Evolutionary conservation across 2,329 filamentous ascomycete species (phyloP).

Genomic region (Scedosporium apiospermum): DNA sequence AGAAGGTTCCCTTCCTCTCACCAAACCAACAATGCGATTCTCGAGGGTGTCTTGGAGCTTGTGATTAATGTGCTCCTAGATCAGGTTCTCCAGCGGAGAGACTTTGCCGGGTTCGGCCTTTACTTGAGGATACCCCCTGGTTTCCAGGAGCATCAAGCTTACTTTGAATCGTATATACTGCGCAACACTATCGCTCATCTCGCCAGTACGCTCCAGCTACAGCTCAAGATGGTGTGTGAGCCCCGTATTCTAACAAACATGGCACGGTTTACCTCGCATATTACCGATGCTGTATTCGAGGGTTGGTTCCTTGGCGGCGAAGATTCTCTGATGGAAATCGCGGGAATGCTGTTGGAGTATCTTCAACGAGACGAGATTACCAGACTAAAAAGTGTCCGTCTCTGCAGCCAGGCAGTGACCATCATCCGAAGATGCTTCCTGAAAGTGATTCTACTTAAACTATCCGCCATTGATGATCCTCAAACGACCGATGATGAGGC

Average conservation of each 20-base stretch:
- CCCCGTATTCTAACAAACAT: slow-evolving; percentile 81
- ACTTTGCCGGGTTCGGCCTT: slow-evolving; percentile 79
- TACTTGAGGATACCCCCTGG: slow-evolving; percentile 85
- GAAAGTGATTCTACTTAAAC: slow-evolving; percentile 65
- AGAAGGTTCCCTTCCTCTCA: slow-evolving; percentile 37
- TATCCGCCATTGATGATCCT: slow-evolving; percentile 72
- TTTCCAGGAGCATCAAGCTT: slow-evolving; percentile 88
- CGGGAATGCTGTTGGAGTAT: slow-evolving; percentile 77
- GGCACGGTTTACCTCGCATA: slow-evolving; percentile 67
- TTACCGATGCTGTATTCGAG: slow-evolving; percentile 86
- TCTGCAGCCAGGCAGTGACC: slow-evolving; percentile 76
- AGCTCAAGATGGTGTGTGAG: slow-evolving; percentile 66
- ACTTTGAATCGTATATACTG: slow-evolving; percentile 86
- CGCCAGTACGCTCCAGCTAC: slow-evolving; percentile 57
- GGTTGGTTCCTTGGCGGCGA: slow-evolving; percentile 93
- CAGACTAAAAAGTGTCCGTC: slow-evolving; percentile 73
- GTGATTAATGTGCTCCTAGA: slow-evolving; percentile 75
- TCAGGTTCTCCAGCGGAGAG: slow-evolving; percentile 75
- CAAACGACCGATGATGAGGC: slow-evolving; percentile 50
- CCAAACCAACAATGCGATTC: slow-evolving; percentile 56
- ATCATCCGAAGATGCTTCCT: slow-evolving; percentile 71
- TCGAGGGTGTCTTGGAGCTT: slow-evolving; percentile 69
- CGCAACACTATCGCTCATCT: slow-evolving; percentile 65
- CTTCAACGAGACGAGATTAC: slow-evolving; percentile 78
- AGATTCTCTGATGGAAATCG: slow-evolving; percentile 74